Conservation (phyloP, 805 yeast species). For the Barnettozyma sp. region DNA sequence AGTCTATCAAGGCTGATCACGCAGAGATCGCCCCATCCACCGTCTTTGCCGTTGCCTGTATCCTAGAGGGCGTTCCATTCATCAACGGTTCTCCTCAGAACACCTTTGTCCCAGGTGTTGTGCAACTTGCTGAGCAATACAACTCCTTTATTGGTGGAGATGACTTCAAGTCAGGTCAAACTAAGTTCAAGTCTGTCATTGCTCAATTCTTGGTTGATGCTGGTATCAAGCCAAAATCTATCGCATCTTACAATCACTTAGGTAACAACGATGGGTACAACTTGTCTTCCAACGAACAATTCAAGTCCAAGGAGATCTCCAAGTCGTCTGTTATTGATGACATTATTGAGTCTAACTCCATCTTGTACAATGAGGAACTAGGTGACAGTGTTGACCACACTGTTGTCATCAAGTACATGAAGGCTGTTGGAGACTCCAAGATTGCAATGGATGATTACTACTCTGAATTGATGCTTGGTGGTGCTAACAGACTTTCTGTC, state of each 20-base stretch:
- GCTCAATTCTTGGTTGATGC: slow-evolving; percentile 96
- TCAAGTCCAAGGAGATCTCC: slow-evolving; percentile 91
- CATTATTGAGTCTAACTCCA: slow-evolving; percentile 79
- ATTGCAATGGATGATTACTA: slow-evolving; percentile 99
- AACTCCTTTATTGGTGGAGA: slow-evolving; percentile 87
- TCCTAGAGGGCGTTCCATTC: slow-evolving; percentile 82
- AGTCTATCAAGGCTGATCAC: slow-evolving; percentile 71
- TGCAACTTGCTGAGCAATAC: slow-evolving; percentile 78
- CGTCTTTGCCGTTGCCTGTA: slow-evolving; percentile 89
- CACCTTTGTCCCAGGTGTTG: slow-evolving; percentile 93
- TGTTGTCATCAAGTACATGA: slow-evolving; percentile 88
- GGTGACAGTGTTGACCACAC: slow-evolving; percentile 86
- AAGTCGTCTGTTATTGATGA: slow-evolving; percentile 92
- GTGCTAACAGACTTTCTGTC: slow-evolving; percentile 89
- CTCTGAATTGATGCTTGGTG: slow-evolving; percentile 95
- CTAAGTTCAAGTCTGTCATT: slow-evolving; percentile 90
- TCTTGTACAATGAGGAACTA: slow-evolving; percentile 71
- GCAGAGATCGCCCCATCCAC: slow-evolving; percentile 87
- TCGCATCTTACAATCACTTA: slow-evolving; percentile 92
- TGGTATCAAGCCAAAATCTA: slow-evolving; percentile 89
- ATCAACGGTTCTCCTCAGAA: slow-evolving; percentile 97
- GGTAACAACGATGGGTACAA: slow-evolving; percentile 96
- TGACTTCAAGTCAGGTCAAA: slow-evolving; percentile 95
- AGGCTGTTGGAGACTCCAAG: slow-evolving; percentile 93
- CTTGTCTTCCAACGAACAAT: slow-evolving; percentile 85